Conservation (phyloP, 306 rosid species). For the Cyclanthera cordifolia region DNA sequence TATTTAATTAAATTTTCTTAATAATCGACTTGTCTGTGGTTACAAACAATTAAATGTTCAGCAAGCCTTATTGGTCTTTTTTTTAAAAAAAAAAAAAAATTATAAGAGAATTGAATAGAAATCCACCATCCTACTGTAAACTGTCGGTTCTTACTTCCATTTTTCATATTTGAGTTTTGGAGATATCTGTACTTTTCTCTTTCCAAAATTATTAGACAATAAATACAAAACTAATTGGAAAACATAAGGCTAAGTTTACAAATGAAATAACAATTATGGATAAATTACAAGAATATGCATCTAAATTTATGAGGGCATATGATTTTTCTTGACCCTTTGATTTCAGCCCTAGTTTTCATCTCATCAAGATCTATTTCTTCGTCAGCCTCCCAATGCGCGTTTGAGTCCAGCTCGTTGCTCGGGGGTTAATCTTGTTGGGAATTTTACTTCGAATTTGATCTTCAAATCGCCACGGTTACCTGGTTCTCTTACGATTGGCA, state of each 20-base stretch:
- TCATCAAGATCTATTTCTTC: neutral
- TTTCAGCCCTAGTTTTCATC: neutral
- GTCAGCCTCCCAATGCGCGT: conserved; percentile 41
- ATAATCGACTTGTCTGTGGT: too few species aligned
- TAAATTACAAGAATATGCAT: neutral
- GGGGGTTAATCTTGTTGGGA: conserved; percentile 54
- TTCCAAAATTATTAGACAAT: neutral
- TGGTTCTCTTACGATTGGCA: conserved; percentile 72
- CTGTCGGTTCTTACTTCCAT: neutral
- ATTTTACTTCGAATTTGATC: conserved; percentile 70
- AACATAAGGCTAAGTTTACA: neutral
- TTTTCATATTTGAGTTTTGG: neutral
- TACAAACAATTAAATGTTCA: neutral
- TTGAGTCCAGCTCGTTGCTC: conserved; percentile 70
- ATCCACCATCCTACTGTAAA: neutral
- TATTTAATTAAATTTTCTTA: neutral
- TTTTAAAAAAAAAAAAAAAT: too few species aligned
- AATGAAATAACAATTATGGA: neutral
- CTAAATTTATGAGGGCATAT: conserved; percentile 6
- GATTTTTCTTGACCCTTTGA: neutral
- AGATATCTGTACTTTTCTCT: neutral
- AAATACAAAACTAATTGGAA: neutral
- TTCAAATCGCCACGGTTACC: conserved; percentile 66
- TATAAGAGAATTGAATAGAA: neutral
- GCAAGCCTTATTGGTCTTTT: neutral